phyloP scores from a whole-genome alignment of 148 eudicot genomes.

The Vaccinium vitisidaea region DNA sequence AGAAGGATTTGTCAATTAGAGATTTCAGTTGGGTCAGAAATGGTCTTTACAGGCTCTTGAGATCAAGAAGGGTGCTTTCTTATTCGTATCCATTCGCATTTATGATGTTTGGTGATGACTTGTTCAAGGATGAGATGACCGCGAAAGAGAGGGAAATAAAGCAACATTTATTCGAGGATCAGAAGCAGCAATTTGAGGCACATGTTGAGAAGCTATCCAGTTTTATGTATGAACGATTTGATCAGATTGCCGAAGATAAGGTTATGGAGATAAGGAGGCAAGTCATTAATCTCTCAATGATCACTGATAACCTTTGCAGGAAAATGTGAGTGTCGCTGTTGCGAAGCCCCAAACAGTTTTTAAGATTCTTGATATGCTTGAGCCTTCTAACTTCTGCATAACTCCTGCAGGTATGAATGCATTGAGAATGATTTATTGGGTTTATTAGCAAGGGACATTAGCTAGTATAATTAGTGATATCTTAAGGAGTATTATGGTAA shows the following conservation, averaged over 20 bases:
- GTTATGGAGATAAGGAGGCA: conserved; percentile 42
- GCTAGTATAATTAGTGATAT: no score
- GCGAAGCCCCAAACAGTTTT: neutral
- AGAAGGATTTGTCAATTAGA: conserved; percentile 29
- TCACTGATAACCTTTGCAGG: conserved; percentile 54
- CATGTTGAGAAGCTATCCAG: conserved; percentile 71
- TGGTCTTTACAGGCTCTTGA: conserved; percentile 60
- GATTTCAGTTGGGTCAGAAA: conserved; percentile 67
- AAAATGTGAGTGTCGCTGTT: conserved; percentile 51
- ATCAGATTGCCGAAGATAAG: conserved; percentile 34
- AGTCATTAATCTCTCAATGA: conserved; percentile 41
- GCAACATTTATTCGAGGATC: conserved; percentile 66
- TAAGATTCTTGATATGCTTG: neutral
- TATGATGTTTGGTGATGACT: conserved; percentile 68
- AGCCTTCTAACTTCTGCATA: neutral
- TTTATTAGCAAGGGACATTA: no score
- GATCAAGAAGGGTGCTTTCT: conserved; percentile 65
- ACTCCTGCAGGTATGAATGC: conserved; percentile 57
- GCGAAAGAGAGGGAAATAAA: conserved; percentile 45
- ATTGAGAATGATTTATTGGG: conserved; percentile 66
- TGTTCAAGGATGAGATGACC: conserved; percentile 62
- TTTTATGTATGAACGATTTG: conserved; percentile 55
- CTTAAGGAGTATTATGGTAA: no score
- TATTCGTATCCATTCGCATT: conserved; percentile 74
- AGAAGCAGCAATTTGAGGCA: conserved; percentile 75